Conservation (phyloP, 2,329 filamentous ascomycete genomes). For the Periconia macrospinosa region DNA sequence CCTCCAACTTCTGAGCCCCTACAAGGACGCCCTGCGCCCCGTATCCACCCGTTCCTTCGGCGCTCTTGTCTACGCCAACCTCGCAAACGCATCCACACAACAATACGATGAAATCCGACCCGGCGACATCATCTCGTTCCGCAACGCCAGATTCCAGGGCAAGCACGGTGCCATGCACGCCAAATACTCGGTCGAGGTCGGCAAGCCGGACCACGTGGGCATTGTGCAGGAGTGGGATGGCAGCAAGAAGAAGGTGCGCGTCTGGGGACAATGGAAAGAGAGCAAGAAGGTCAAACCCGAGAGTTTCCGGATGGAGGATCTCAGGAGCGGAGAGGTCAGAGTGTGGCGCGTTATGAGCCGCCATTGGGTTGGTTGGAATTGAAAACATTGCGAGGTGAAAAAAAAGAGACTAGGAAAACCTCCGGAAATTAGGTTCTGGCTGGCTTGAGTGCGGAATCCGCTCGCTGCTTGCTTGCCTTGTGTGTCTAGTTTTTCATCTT, state of each 20-base stretch:
- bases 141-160: constrained; percentile 92
- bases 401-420: no score
- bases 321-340: constrained; percentile 92
- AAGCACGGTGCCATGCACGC: constrained; percentile 94
- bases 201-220: constrained; percentile 84
- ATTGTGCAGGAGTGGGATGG: constrained; percentile 97
- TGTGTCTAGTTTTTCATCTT: no score
- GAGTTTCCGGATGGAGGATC: constrained; percentile 89
- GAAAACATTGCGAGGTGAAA: background rate
- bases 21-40: constrained; percentile 74
- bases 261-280: constrained; percentile 93
- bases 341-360: constrained; percentile 95
- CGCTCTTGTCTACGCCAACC: constrained; percentile 88
- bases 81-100: constrained; percentile 89
- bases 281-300: constrained; percentile 91
- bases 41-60: constrained; percentile 90
- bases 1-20: constrained; percentile 74
- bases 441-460: no score
- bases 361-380: constrained; percentile 83
- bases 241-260: constrained; percentile 94
- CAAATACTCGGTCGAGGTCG: constrained; percentile 87
- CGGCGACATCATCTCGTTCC: constrained; percentile 89
- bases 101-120: constrained; percentile 91
- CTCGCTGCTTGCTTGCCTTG: no score
- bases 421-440: no score